Percentiles rank a stretch among this genome's conserved stretches.
Evolutionary conservation across 805 yeast species (phyloP).

Genomic region (Metschnikowia anglica): DNA sequence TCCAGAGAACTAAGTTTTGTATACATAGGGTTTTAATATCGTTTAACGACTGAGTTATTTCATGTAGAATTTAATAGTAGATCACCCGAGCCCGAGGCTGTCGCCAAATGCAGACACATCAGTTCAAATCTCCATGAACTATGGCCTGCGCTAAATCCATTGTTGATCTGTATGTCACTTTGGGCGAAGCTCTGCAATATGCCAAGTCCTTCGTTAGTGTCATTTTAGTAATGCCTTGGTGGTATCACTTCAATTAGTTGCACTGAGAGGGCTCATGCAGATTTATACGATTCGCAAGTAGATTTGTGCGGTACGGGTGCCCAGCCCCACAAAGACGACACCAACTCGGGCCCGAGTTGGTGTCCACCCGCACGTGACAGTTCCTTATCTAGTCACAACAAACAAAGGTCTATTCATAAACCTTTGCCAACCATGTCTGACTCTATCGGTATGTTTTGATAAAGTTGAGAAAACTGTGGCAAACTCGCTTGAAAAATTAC

Average conservation of each 20-base stretch:
- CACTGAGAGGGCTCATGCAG: not conserved
- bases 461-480: not conserved
- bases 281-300: not conserved
- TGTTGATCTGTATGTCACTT: too few species aligned
- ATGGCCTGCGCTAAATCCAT: too few species aligned
- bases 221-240: too few species aligned
- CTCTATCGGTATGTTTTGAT: slow-evolving; percentile 41
- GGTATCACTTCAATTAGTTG: too few species aligned
- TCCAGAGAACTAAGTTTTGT: slow-evolving; percentile 66
- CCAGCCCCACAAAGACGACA: slow-evolving; percentile 6
- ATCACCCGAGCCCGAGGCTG: not conserved
- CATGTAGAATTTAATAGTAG: slow-evolving; percentile 1
- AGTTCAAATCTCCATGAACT: too few species aligned
- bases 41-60: slow-evolving; percentile 25
- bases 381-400: slow-evolving; percentile 3
- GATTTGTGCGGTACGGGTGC: slow-evolving; percentile 4
- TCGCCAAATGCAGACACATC: too few species aligned
- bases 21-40: slow-evolving; percentile 39
- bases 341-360: slow-evolving; percentile 4
- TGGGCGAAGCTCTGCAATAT: too few species aligned
- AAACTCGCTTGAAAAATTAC: too few species aligned
- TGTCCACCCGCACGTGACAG: slow-evolving; percentile 12
- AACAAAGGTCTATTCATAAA: not conserved
- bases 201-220: too few species aligned
- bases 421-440: slow-evolving; percentile 41